Conservation (phyloP, 208 protist species). For the Leptomonas seymouri region DNA sequence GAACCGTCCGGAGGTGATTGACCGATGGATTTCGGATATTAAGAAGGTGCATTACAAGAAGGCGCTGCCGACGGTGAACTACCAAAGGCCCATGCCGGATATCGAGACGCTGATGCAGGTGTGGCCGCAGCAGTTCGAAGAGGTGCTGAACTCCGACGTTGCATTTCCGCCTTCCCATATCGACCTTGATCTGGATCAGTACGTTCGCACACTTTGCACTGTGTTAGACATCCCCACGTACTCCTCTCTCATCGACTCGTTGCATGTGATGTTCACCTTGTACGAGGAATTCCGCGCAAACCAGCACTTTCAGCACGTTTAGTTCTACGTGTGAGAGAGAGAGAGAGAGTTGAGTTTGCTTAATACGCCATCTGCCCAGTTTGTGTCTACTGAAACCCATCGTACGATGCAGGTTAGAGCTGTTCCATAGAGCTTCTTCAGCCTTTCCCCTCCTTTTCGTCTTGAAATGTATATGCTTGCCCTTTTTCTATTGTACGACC, state of each 20-base stretch:
- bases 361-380: too few relatives aligned
- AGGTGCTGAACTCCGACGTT: slow-evolving; percentile 91
- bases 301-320: slow-evolving; percentile 94
- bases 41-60: slow-evolving; percentile 97
- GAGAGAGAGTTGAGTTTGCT: too few relatives aligned
- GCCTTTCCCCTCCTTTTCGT: neutral
- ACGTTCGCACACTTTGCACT: slow-evolving; percentile 94
- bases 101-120: slow-evolving; percentile 96
- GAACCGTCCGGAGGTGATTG: slow-evolving; percentile 94
- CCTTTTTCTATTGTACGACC: too few relatives aligned
- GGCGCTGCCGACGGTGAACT: slow-evolving; percentile 94
- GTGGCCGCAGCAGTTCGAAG: slow-evolving; percentile 95
- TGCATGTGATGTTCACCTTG: slow-evolving; percentile 98
- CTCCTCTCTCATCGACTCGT: slow-evolving; percentile 95
- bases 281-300: slow-evolving; percentile 96
- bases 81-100: slow-evolving; percentile 97
- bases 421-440: too few relatives aligned
- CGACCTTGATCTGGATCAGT: slow-evolving; percentile 94
- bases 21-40: slow-evolving; percentile 96
- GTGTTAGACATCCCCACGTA: slow-evolving; percentile 98
- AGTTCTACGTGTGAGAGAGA: slow-evolving; percentile 3
- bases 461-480: slow-evolving; percentile 1
- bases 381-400: too few relatives aligned
- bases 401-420: too few relatives aligned
- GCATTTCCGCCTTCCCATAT: slow-evolving; percentile 91